Conservation (phyloP, 495 filamentous ascomycete species). For the Cercophora sp. region DNA sequence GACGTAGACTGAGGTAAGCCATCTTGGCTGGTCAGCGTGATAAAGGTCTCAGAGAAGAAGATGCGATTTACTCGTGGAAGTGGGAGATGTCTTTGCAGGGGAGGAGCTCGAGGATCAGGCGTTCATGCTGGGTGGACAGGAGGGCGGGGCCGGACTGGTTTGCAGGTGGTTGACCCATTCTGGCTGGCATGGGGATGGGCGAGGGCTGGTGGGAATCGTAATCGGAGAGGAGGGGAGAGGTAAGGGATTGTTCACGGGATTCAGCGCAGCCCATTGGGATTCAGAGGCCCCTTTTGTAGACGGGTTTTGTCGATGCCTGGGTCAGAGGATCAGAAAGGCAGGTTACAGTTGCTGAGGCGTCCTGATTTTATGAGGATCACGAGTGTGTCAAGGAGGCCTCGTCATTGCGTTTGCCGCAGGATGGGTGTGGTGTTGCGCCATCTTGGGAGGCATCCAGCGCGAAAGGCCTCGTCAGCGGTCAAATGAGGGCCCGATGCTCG, state of each 20-base stretch:
- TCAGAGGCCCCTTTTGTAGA: no score
- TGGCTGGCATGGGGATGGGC: not conserved
- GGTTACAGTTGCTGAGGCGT: no score
- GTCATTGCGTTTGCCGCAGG: no score
- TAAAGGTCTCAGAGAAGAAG: not conserved
- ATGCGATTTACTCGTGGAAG: constrained; percentile 23
- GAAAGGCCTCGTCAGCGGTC: no score
- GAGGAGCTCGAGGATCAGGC: constrained; percentile 32
- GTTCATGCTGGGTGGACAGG: constrained; percentile 26
- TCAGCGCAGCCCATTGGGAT: constrained; percentile 20
- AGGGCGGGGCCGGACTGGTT: not conserved
- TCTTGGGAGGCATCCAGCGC: no score
- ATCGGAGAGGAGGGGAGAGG: constrained; percentile 5
- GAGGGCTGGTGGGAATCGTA: not conserved
- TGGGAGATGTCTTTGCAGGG: constrained; percentile 24
- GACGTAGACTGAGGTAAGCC: constrained; percentile 25
- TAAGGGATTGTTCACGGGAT: constrained; percentile 12
- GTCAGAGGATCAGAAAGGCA: no score
- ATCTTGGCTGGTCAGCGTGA: constrained; percentile 8
- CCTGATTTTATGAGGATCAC: no score
- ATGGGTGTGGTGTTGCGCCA: no score
- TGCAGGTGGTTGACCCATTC: constrained; percentile 19
- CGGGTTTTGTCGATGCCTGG: no score
- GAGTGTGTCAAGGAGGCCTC: no score
- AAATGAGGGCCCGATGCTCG: no score